Base-by-base conservation (phyloP, 495 filamentous ascomycete genomes). In the Bryoglossum gracile region DNA sequence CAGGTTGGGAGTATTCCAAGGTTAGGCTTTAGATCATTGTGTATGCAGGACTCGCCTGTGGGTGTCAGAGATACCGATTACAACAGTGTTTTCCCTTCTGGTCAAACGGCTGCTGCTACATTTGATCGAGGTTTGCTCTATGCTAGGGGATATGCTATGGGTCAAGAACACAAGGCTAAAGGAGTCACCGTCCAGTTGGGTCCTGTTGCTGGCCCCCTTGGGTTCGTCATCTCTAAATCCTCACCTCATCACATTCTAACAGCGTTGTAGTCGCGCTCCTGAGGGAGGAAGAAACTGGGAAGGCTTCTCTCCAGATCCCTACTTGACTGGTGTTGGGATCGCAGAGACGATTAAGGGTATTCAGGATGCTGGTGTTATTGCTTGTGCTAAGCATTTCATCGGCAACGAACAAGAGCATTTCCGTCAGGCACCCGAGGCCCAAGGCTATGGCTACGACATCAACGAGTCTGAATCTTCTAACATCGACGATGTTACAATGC, bases 401-500 rank as follows among this genome's bases (percentile, higher is more conserved):
- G 55, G 40, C n/a, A 50, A 57, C 23, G 55, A 57, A 26, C 54
- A 56, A 56, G 87, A 94, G 60, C 83, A 95, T 64, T 96, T 95
- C 74, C 83, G 91, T 53, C 86, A 94, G 63, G 62, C 64, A 0
- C 62, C 69, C 9, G 88, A 92, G 63, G 76, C 83, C 4, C 13
- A 36, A 21, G 51, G 51, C 3, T 61, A 55, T 41, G 58, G 58
- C 14, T 58, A 21, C 30, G 48, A 61, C 36, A 61, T 58, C 25
- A 62, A 62, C 36, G 77, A 90, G 44, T 67, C 74, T 25, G 19
- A 82, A 1, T 94, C 87, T 59, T 81, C 81, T 11, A 98, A 96
- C 60, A 72, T 96, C n/a, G 91, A 96, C 59, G 91, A 98, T 67
- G 81, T 78, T 61, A 94, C 91, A 1, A 77, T 98, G 78, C 91